Conservation (phyloP, 2,329 filamentous ascomycete genomes). For the Domatiomyces globalis region DNA sequence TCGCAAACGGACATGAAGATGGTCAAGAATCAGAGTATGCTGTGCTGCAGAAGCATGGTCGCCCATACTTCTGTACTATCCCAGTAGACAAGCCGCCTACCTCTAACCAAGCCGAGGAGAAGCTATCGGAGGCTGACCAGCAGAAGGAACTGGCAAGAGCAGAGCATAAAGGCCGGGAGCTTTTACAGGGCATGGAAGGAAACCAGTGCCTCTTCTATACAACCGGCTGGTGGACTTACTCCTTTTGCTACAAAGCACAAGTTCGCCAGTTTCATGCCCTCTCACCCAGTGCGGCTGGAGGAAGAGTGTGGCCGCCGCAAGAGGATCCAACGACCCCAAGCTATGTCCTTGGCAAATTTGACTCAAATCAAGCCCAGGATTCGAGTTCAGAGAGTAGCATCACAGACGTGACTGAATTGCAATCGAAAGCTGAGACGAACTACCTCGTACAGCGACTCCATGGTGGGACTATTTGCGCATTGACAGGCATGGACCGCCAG, state of each 20-base stretch:
- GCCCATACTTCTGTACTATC: slow-evolving; percentile 71
- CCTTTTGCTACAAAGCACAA: slow-evolving; percentile 78
- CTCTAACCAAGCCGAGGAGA: slow-evolving; percentile 52
- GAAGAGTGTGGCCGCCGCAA: slow-evolving; percentile 54
- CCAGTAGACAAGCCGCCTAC: slow-evolving; percentile 50
- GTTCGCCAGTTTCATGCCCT: slow-evolving; percentile 84
- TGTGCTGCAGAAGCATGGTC: slow-evolving; percentile 31
- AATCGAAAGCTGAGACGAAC: slow-evolving; percentile 67
- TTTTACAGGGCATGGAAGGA: slow-evolving; percentile 62
- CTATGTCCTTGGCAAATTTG: slow-evolving; percentile 58
- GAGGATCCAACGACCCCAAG: slow-evolving; percentile 63
- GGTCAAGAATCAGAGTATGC: background rate
- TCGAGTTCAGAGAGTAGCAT: slow-evolving; percentile 7
- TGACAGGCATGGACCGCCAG: slow-evolving; percentile 66
- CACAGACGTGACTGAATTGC: slow-evolving; percentile 47
- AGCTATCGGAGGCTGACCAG: slow-evolving; percentile 51
- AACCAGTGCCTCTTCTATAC: slow-evolving; percentile 64
- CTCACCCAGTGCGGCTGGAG: slow-evolving; percentile 48
- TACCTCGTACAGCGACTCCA: slow-evolving; percentile 74
- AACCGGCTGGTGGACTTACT: slow-evolving; percentile 91
- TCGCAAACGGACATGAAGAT: slow-evolving; percentile 47
- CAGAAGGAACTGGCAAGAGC: slow-evolving; percentile 67
- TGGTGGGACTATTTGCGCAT: slow-evolving; percentile 69
- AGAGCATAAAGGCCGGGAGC: slow-evolving; percentile 62
- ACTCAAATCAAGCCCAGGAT: slow-evolving; percentile 20